These are phyloP conservation scores for Monosporascus cannonballus DNA, from an alignment of 2,329 filamentous ascomycete species.

Conservation along the genomic window DNA sequence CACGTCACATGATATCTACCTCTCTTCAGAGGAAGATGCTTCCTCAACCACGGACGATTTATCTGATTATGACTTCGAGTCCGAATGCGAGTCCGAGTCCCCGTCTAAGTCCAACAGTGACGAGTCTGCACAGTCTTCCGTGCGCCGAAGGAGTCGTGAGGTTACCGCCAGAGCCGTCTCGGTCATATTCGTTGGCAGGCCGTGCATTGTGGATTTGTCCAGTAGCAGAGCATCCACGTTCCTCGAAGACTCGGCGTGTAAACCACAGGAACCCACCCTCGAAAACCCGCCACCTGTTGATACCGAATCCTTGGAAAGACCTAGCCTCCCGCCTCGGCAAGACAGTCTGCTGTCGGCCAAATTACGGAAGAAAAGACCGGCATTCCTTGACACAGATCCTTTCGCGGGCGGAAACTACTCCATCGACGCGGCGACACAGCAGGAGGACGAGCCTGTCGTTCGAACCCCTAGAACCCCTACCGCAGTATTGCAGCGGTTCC, in stretches of 20 bases:
- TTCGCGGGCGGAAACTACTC: conserved; percentile 36
- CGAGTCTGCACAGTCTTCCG: conserved; percentile 16
- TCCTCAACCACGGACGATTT: conserved; percentile 57
- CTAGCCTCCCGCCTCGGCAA: conserved; percentile 34
- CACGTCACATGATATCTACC: conserved; percentile 53
- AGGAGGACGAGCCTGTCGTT: conserved; percentile 20
- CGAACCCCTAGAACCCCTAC: conserved; percentile 40
- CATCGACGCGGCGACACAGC: conserved; percentile 18
- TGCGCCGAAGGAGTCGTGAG: conserved; percentile 39
- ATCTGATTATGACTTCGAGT: conserved; percentile 47
- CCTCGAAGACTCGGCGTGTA: conserved; percentile 28
- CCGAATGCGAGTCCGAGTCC: conserved; percentile 24
- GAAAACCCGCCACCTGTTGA: conserved; percentile 20
- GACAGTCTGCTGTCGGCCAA: conserved; percentile 32
- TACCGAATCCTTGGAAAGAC: conserved; percentile 14
- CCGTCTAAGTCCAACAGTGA: conserved; percentile 30
- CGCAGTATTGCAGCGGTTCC: conserved; percentile 41
- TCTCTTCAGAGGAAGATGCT: conserved; percentile 60
- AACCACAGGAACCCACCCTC: conserved; percentile 20
- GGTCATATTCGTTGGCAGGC: conserved; percentile 54
- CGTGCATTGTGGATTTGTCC: conserved; percentile 47
- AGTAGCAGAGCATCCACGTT: conserved; percentile 37
- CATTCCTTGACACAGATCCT: conserved; percentile 50
- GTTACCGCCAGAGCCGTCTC: conserved; percentile 54
- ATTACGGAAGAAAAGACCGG: conserved; percentile 32